Conservation (phyloP, 139 green algal species). For the Tetraselmis striata region DNA sequence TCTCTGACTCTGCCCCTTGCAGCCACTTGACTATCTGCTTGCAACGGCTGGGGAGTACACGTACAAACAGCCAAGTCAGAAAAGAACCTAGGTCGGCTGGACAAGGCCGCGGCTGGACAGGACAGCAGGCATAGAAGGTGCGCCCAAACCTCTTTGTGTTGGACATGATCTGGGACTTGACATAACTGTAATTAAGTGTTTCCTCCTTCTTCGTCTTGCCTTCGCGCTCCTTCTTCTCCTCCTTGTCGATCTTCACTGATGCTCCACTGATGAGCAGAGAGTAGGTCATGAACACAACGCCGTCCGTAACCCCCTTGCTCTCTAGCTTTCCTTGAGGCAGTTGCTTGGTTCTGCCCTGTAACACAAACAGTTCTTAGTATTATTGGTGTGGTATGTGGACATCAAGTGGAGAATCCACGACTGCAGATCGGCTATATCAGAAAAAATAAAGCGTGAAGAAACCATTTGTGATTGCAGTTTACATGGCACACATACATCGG, state of each 20-base stretch:
- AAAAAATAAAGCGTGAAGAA: no score
- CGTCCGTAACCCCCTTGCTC: constrained; percentile 28
- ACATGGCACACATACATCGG: neutral
- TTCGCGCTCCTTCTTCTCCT: neutral
- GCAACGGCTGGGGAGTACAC: neutral
- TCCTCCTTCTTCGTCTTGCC: neutral
- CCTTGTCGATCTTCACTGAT: no score
- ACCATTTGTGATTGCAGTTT: no score
- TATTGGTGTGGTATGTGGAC: no score
- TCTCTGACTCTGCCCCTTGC: neutral
- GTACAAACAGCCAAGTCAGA: no score
- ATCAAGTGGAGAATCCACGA: no score
- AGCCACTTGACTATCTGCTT: constrained; percentile 61
- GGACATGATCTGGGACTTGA: neutral
- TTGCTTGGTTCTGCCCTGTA: constrained; percentile 12
- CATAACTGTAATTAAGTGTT: neutral
- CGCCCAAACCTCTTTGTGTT: neutral
- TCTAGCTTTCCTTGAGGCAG: constrained; percentile 36
- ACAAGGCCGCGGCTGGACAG: no score
- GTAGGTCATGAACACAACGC: constrained; percentile 75
- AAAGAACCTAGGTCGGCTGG: no score
- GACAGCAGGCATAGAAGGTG: no score
- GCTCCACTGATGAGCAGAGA: constrained; percentile 25
- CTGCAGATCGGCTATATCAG: no score
- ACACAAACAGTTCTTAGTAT: no score